phyloP scores from a whole-genome alignment of 225 moss, liverwort and hornwort genomes.

The Marchantia polymorpha region DNA sequence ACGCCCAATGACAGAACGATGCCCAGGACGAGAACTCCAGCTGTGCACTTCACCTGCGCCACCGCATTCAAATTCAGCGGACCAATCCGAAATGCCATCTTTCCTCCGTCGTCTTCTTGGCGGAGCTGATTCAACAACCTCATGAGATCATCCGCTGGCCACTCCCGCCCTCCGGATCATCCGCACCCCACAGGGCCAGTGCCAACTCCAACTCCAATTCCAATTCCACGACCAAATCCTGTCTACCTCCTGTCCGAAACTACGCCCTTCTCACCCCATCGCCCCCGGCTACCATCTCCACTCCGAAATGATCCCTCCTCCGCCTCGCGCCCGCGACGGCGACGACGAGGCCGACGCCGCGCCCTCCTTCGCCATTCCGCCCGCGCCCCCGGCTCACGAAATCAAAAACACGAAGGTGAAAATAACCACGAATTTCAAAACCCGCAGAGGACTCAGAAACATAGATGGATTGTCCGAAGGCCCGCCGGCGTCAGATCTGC shows the following conservation, averaged over 20 bases:
- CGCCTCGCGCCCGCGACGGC: background rate
- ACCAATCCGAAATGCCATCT: slow-evolving; percentile 46
- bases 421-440: slow-evolving; percentile 8
- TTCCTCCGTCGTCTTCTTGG: slow-evolving; percentile 7
- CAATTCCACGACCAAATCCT: background rate
- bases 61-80: slow-evolving; percentile 46
- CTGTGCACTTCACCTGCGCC: slow-evolving; percentile 33
- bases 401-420: slow-evolving; percentile 10
- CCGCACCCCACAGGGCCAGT: background rate
- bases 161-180: background rate
- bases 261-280: background rate
- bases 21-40: background rate
- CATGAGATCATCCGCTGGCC: background rate
- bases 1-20: no score
- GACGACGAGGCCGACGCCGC: no score
- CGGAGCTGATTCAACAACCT: slow-evolving; percentile 14
- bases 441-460: background rate
- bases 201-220: background rate
- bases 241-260: background rate
- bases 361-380: no score
- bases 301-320: background rate
- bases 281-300: background rate
- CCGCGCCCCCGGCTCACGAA: background rate
- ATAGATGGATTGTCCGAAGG: background rate
- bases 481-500: background rate